A percentile compares a stretch with the other conserved stretches of the same genome.
Conservation (phyloP, 208 protist species). For the Acanthamoeba lenticulata region DNA sequence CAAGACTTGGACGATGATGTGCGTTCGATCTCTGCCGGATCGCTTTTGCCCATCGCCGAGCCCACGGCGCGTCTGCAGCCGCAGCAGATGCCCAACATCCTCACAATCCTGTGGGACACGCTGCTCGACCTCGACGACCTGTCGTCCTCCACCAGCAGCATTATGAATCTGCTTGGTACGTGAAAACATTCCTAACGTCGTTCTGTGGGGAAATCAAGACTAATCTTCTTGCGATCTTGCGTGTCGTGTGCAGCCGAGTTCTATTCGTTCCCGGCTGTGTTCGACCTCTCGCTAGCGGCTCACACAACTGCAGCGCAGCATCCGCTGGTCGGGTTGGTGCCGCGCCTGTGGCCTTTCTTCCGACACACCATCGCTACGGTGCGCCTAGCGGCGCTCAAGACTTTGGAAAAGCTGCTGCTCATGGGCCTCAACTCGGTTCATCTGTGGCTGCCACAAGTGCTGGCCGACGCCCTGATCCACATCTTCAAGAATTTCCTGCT, state of each 20-base stretch:
- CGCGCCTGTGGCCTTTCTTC: conserved; percentile 85
- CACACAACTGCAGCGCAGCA: not conserved
- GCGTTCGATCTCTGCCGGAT: conserved; percentile 81
- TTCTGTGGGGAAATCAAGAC: not conserved
- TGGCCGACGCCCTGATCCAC: conserved; percentile 66
- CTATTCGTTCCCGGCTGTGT: not conserved
- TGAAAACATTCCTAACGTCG: not conserved
- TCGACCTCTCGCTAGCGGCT: not conserved
- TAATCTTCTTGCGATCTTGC: not conserved
- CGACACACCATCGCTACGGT: conserved; percentile 81
- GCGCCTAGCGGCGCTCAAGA: conserved; percentile 74
- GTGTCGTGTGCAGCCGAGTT: not conserved
- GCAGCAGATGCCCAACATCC: conserved; percentile 71
- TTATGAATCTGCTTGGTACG: conserved; percentile 78
- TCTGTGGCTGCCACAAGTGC: conserved; percentile 72
- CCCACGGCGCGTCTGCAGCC: not conserved
- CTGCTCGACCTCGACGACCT: conserved; percentile 87
- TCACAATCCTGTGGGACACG: conserved; percentile 85
- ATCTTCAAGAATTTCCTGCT: conserved; percentile 82
- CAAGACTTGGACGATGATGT: conserved; percentile 85
- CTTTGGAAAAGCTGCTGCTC: conserved; percentile 75
- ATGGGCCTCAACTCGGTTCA: not conserved
- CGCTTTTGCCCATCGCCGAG: conserved; percentile 77
- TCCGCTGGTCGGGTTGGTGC: conserved; percentile 70
- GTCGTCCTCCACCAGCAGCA: conserved; percentile 80